These are phyloP conservation scores for Yamadazyma sp. DNA, from an alignment of 1,139 yeast species.

Conservation along the genomic window DNA sequence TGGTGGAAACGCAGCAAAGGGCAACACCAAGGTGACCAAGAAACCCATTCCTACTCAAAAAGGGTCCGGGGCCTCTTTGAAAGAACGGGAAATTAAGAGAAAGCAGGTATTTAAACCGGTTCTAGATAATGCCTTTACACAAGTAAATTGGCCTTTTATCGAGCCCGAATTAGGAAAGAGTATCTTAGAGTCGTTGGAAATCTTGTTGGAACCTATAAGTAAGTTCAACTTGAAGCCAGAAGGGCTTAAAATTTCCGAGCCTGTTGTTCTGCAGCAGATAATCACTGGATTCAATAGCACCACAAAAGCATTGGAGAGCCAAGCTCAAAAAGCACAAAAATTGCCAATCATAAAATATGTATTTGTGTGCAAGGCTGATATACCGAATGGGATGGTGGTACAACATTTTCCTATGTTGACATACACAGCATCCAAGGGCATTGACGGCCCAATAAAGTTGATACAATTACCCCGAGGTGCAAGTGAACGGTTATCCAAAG, in stretches of 20 bases:
- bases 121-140: slow-evolving; percentile 59
- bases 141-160: slow-evolving; percentile 54
- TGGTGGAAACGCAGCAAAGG: not conserved
- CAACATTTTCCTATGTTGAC: slow-evolving; percentile 55
- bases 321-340: slow-evolving; percentile 26
- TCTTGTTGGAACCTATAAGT: slow-evolving; percentile 39
- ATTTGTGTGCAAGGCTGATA: slow-evolving; percentile 56
- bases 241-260: slow-evolving; percentile 15
- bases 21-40: not conserved
- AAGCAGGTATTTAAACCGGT: slow-evolving; percentile 61
- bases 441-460: slow-evolving; percentile 36
- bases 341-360: slow-evolving; percentile 34
- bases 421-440: slow-evolving; percentile 40
- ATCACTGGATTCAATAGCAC: slow-evolving; percentile 58
- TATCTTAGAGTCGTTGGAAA: slow-evolving; percentile 40
- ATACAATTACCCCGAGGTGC: slow-evolving; percentile 56
- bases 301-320: slow-evolving; percentile 48
- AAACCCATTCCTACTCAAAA: not conserved
- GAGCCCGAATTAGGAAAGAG: slow-evolving; percentile 36
- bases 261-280: slow-evolving; percentile 12
- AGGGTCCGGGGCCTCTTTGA: slow-evolving; percentile 28
- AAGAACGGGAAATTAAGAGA: slow-evolving; percentile 44
- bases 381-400: slow-evolving; percentile 46
- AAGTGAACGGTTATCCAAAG: slow-evolving; percentile 32
- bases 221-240: slow-evolving; percentile 21